These are phyloP conservation scores for Corchorus olitorius DNA, from an alignment of 345 rosid genomes.

Conservation along the genomic window DNA sequence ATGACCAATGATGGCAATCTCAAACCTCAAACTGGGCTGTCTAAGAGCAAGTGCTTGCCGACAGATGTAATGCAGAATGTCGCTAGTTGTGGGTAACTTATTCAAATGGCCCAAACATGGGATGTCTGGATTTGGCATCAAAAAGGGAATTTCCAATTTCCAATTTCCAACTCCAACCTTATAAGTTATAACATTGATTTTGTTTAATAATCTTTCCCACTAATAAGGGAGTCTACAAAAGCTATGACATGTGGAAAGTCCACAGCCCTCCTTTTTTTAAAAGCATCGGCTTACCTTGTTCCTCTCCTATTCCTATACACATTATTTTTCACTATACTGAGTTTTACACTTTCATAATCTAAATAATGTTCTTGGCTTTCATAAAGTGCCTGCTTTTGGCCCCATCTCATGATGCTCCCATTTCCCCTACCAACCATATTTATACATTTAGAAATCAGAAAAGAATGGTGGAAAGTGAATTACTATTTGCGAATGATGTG, in stretches of 20 bases:
- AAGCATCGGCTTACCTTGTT: constrained; percentile 22
- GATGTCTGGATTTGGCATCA: neutral
- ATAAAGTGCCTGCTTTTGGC: constrained; percentile 4
- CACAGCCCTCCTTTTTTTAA: constrained; percentile 24
- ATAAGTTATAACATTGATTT: neutral
- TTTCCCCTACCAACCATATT: constrained; percentile 8
- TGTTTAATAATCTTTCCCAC: constrained; percentile 12
- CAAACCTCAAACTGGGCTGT: too few species aligned
- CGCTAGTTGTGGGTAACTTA: neutral
- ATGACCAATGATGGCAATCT: too few species aligned
- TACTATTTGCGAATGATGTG: neutral
- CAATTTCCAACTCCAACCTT: neutral
- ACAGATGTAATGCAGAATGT: too few species aligned
- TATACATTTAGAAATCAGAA: neutral
- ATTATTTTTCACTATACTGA: neutral
- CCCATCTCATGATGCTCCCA: constrained; percentile 22
- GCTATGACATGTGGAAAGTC: constrained; percentile 25
- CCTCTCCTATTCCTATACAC: neutral
- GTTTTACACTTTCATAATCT: neutral
- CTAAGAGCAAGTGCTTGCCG: too few species aligned
- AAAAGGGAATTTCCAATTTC: neutral
- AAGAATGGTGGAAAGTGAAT: neutral
- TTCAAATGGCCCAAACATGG: neutral
- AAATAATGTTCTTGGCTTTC: constrained; percentile 1
- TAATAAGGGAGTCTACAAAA: constrained; percentile 8